A percentile compares a stretch with the other conserved stretches of the same genome.
Evolutionary conservation across 2,329 filamentous ascomycete species (phyloP).

Genomic region (Elsinoe ampelina): DNA sequence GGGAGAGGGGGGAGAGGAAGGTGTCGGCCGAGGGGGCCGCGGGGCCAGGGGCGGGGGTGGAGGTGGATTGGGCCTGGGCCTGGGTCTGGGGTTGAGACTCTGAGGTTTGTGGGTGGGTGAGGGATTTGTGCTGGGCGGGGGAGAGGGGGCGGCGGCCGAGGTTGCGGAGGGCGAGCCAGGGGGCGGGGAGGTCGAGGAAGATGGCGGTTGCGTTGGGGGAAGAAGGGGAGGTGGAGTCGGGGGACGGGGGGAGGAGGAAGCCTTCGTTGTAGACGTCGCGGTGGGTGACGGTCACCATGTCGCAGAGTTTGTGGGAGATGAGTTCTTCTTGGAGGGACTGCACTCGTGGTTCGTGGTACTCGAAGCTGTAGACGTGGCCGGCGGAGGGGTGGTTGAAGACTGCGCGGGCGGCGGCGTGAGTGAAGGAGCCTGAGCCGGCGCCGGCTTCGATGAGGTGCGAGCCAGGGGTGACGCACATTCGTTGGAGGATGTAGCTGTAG

Average conservation of each 20-base stretch:
- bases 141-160: slow-evolving; percentile 46
- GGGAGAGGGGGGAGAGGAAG: slow-evolving; percentile 51
- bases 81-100: not conserved
- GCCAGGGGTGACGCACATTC: slow-evolving; percentile 64
- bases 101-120: slow-evolving; percentile 8
- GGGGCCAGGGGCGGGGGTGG: no score
- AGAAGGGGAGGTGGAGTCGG: slow-evolving; percentile 15
- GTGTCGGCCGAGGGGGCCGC: no score
- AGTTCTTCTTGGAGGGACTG: slow-evolving; percentile 62
- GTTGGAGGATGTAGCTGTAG: slow-evolving; percentile 74
- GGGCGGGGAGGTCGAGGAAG: slow-evolving; percentile 72
- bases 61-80: no score
- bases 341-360: slow-evolving; percentile 67
- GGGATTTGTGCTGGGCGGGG: not conserved
- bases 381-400: slow-evolving; percentile 62
- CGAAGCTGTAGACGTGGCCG: slow-evolving; percentile 72
- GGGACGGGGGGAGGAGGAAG: slow-evolving; percentile 45
- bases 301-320: slow-evolving; percentile 54
- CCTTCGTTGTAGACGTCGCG: slow-evolving; percentile 70
- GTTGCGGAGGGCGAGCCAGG: slow-evolving; percentile 70
- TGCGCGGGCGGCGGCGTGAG: slow-evolving; percentile 65
- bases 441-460: slow-evolving; percentile 69
- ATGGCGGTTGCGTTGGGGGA: slow-evolving; percentile 57
- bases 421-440: slow-evolving; percentile 74
- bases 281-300: slow-evolving; percentile 62